Percentiles rank a stretch among this genome's conserved stretches.
Evolutionary conservation across 2,329 filamentous ascomycete species (phyloP).

Genomic region (Paracoccidioides brasiliensis): DNA sequence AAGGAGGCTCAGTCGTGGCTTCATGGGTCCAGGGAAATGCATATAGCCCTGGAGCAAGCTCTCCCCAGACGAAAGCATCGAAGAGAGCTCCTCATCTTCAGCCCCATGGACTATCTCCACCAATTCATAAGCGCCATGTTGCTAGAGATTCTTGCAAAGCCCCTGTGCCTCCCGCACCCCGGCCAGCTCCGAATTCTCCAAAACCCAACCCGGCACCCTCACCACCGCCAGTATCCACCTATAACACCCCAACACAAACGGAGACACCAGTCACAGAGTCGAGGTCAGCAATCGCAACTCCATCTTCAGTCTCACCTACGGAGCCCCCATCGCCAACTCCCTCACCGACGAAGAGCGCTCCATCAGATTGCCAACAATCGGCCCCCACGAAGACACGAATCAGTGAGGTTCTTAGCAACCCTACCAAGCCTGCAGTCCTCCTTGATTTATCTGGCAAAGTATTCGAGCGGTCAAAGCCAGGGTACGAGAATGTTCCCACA

Average conservation of each 20-base stretch:
- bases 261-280: background rate
- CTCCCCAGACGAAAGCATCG: background rate
- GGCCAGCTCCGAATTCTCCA: background rate
- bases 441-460: slow-evolving; percentile 53
- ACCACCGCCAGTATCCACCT: slow-evolving; percentile 1
- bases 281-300: background rate
- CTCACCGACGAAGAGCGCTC: slow-evolving; percentile 3
- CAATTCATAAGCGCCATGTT: background rate
- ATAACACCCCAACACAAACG: background rate
- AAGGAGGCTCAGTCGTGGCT: slow-evolving; percentile 53
- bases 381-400: slow-evolving; percentile 30
- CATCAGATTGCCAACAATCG: slow-evolving; percentile 12
- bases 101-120: background rate
- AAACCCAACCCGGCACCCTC: slow-evolving; percentile 4
- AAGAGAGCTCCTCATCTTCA: slow-evolving; percentile 1
- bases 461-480: slow-evolving; percentile 76
- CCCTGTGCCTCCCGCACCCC: background rate
- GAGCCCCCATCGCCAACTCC: slow-evolving; percentile 9
- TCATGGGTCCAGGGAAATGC: slow-evolving; percentile 71
- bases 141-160: background rate
- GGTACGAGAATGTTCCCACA: slow-evolving; percentile 60
- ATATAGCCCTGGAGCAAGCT: slow-evolving; percentile 37
- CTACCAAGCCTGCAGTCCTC: slow-evolving; percentile 54
- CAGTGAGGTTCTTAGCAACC: slow-evolving; percentile 45
- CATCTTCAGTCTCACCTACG: slow-evolving; percentile 5